Base-by-base conservation (phyloP, 805 yeast genomes). In the Grigorovia yakushimaensis region DNA sequence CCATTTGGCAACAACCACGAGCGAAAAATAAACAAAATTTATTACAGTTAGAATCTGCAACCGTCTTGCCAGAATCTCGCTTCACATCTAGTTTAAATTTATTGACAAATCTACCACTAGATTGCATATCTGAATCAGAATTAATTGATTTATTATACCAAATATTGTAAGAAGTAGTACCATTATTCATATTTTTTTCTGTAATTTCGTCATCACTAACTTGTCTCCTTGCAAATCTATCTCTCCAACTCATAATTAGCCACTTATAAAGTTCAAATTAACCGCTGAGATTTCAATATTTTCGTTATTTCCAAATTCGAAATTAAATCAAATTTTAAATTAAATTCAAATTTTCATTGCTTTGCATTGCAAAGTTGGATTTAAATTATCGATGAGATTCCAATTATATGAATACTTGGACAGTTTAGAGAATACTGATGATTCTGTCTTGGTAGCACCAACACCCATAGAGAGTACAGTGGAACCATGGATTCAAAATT, bases 131-230 rank as follows among this genome's bases (percentile, higher is more conserved):
- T 18, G 24, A 22, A 6, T 43, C 21, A 17, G 70, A 64, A 13
- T 58, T 78, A 7, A 93, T 79, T 96, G 96, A 89, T 62, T 82
- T 83, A 48, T 82, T 72, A 63, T 78, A 89, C 97, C 97, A 89
- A 15, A 87, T 73, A 57, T 89, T 89, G 69, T 84, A 89, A 0
- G 80, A 78, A 7, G 80, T 77, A 0, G 96, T 96, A 0, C 84
- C 76, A 53, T 85, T 95, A 20, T 27, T 15, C 4, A 10, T 15
- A 27, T 27, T 27, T 27, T 27, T 72, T 2, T 76, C 68, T 0
- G 79, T 70, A 15, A 80, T 62, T 5, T 69, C 68, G 0, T 74
- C 73, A 1, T 86, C 83, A 48, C 80, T 82, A 1, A 85, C 78
- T 59, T 88, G 96, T 2, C 80, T 69, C 27, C 93, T 68, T 0